A percentile compares a stretch with the other conserved stretches of the same genome.
phyloP scores from a whole-genome alignment of 2,329 filamentous ascomycete species.

The Diplocarpon mali region DNA sequence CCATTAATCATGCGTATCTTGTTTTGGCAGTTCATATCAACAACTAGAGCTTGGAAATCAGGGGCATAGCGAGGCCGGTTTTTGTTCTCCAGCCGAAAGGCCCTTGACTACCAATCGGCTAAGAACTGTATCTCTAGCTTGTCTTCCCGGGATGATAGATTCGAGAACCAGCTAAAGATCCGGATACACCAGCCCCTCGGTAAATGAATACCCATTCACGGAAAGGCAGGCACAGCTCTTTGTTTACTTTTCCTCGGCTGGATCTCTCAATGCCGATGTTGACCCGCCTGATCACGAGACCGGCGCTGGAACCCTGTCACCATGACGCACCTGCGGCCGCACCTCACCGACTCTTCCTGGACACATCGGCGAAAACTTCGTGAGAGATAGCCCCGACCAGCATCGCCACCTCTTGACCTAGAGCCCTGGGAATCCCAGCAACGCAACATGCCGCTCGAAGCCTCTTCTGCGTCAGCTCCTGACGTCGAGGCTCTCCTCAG shows the following conservation, averaged over 20 bases:
- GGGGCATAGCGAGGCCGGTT: too few species aligned
- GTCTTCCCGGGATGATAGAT: too few species aligned
- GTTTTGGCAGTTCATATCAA: too few species aligned
- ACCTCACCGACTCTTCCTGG: neutral
- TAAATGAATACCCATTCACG: too few species aligned
- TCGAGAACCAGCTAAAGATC: too few species aligned
- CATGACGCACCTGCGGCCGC: neutral
- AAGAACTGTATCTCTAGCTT: too few species aligned
- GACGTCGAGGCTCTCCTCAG: slow-evolving; percentile 6
- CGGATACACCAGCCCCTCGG: too few species aligned
- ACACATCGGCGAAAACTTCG: too few species aligned
- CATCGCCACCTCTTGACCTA: neutral
- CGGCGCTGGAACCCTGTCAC: neutral
- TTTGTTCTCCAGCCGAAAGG: too few species aligned
- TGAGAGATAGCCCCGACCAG: neutral
- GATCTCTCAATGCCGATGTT: neutral
- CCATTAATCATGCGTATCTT: too few species aligned
- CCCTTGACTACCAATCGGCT: too few species aligned
- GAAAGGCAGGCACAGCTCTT: neutral
- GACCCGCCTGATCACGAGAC: neutral
- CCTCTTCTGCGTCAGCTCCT: slow-evolving; percentile 5
- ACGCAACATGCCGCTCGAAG: slow-evolving; percentile 12
- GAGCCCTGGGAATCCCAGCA: neutral
- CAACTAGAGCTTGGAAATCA: too few species aligned
- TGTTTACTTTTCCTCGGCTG: neutral